These are phyloP conservation scores for Xanthoconium separans DNA, from an alignment of 1,284 basidiomycete genomes.

Conservation along the genomic window DNA sequence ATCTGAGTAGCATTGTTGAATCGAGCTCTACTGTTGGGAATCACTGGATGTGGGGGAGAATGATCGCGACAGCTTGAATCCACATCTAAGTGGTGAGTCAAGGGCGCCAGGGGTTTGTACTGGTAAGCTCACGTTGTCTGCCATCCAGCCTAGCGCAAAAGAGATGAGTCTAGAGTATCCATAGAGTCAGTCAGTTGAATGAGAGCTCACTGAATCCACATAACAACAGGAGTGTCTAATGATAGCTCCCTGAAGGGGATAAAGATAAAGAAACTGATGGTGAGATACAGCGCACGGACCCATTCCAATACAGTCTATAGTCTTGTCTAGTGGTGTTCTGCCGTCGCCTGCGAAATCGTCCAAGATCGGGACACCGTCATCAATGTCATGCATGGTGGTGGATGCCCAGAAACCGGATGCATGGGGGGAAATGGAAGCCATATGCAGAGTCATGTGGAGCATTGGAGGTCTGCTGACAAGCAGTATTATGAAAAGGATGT, in stretches of 20 bases:
- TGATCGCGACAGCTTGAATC: constrained; percentile 86
- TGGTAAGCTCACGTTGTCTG: constrained; percentile 68
- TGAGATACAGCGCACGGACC: constrained; percentile 47
- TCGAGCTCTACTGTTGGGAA: too few species aligned
- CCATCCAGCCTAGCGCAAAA: constrained; percentile 68
- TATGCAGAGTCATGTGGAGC: constrained; percentile 12
- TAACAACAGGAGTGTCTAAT: constrained; percentile 77
- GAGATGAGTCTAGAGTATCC: not conserved
- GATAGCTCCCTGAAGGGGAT: constrained; percentile 60
- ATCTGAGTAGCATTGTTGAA: constrained; percentile 78
- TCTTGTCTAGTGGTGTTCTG: constrained; percentile 77
- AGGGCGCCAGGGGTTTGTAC: constrained; percentile 18
- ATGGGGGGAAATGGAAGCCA: constrained; percentile 44
- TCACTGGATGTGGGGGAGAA: constrained; percentile 92
- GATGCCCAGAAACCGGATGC: constrained; percentile 48
- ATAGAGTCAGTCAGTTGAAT: not conserved
- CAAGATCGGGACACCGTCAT: constrained; percentile 37
- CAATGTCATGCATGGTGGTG: constrained; percentile 29
- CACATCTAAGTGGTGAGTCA: constrained; percentile 68
- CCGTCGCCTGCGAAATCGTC: constrained; percentile 43
- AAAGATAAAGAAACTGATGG: too few species aligned
- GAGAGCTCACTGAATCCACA: constrained; percentile 86
- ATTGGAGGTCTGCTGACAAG: not conserved
- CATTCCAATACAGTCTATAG: constrained; percentile 89
- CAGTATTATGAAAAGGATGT: constrained; percentile 18